Conservation (phyloP, 2,329 filamentous ascomycete species). For the Lasiodiplodia gonubiensis region DNA sequence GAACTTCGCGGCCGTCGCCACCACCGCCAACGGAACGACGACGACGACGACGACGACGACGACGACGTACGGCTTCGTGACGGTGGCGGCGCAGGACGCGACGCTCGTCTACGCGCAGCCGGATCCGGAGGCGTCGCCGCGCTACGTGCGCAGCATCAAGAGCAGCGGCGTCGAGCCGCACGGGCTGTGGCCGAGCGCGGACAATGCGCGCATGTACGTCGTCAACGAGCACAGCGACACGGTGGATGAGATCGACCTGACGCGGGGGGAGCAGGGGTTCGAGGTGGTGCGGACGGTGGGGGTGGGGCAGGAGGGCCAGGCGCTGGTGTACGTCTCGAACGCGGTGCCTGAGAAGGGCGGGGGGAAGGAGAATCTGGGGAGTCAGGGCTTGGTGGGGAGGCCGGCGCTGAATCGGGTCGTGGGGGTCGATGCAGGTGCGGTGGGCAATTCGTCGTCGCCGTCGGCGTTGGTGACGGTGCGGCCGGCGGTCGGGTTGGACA, state of each 20-base stretch:
- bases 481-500: background rate
- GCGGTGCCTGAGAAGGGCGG: constrained; percentile 12
- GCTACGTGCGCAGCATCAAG: background rate
- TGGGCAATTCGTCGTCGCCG: background rate
- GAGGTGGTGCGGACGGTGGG: background rate
- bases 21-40: background rate
- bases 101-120: constrained; percentile 23
- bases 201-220: constrained; percentile 29
- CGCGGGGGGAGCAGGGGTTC: background rate
- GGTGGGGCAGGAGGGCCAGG: constrained; percentile 29
- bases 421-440: background rate
- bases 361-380: constrained; percentile 9
- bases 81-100: constrained; percentile 9
- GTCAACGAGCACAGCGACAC: constrained; percentile 30
- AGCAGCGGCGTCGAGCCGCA: constrained; percentile 23
- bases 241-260: constrained; percentile 26
- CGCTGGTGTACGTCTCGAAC: constrained; percentile 20
- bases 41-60: background rate
- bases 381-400: constrained; percentile 21
- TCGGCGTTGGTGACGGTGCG: constrained; percentile 5
- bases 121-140: background rate
- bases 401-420: background rate
- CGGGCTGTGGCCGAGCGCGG: constrained; percentile 28
- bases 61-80: constrained; percentile 25
- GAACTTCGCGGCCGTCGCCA: constrained; percentile 22